Conservation (phyloP, 371 early-diverging fungal species). For the Mucor irregularis region DNA sequence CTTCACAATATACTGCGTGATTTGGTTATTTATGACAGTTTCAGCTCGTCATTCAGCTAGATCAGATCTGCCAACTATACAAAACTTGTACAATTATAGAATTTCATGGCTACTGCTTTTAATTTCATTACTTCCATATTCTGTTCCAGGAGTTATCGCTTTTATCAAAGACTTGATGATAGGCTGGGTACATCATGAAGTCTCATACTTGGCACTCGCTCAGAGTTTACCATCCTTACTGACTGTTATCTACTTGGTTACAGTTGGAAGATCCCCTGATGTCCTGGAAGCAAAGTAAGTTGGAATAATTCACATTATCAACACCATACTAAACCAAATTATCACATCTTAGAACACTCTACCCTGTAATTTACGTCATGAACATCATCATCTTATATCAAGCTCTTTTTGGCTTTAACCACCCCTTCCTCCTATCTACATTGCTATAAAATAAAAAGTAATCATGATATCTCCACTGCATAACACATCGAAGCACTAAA, state of each 20-base stretch:
- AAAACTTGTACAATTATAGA: conserved; percentile 43
- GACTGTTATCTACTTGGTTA: conserved; percentile 1
- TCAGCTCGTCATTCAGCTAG: conserved; percentile 1
- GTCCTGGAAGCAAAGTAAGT: conserved; percentile 5
- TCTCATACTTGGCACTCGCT: background rate
- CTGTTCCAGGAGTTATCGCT: conserved; percentile 45
- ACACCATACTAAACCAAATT: no score
- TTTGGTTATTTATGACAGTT: conserved; percentile 9
- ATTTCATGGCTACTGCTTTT: conserved; percentile 53
- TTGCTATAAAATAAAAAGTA: background rate
- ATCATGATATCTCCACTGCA: no score
- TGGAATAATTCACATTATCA: no score
- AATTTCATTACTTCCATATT: conserved; percentile 47
- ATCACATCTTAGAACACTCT: conserved; percentile 6
- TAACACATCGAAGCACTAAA: background rate
- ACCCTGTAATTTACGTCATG: conserved; percentile 1
- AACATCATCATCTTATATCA: conserved; percentile 14
- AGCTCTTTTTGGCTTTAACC: conserved; percentile 15
- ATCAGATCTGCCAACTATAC: conserved; percentile 10
- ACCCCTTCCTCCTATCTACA: conserved; percentile 11
- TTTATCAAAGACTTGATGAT: conserved; percentile 48
- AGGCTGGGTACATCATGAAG: conserved; percentile 36
- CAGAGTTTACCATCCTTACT: conserved; percentile 8
- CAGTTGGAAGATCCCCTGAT: conserved; percentile 1
- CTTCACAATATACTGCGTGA: conserved; percentile 4